These are phyloP conservation scores for Aspergillus proliferans DNA, from an alignment of 2,329 filamentous ascomycete genomes.

Conservation along the genomic window DNA sequence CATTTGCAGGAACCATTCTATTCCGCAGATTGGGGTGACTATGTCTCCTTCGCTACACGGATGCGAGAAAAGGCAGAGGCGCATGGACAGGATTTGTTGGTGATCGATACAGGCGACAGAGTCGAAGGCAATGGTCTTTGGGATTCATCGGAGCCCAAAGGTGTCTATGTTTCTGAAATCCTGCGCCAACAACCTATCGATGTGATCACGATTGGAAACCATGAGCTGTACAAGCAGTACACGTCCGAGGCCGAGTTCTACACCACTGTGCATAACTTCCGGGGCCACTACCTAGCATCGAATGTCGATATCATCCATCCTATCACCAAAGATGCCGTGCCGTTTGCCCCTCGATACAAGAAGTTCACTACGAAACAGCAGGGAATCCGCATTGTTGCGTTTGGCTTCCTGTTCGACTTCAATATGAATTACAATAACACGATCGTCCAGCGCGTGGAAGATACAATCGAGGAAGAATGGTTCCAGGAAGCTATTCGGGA, in stretches of 20 bases:
- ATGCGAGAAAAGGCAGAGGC: constrained; percentile 73
- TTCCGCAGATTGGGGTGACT: constrained; percentile 96
- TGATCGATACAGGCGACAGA: constrained; percentile 92
- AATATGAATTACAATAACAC: constrained; percentile 87
- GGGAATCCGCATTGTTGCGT: constrained; percentile 73
- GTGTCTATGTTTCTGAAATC: constrained; percentile 81
- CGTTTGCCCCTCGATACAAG: constrained; percentile 74
- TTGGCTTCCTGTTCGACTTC: constrained; percentile 95
- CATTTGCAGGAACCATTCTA: constrained; percentile 91
- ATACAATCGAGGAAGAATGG: constrained; percentile 79
- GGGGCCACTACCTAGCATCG: constrained; percentile 74
- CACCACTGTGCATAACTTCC: constrained; percentile 76
- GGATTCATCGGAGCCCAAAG: constrained; percentile 81
- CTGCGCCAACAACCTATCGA: constrained; percentile 77
- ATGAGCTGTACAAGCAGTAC: constrained; percentile 81
- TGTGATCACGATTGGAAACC: constrained; percentile 81
- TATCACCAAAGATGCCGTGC: constrained; percentile 61
- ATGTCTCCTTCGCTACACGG: constrained; percentile 83
- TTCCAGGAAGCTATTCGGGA: constrained; percentile 81
- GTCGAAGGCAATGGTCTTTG: constrained; percentile 94
- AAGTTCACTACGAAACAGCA: constrained; percentile 91
- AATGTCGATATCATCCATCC: constrained; percentile 85
- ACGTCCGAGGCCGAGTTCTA: constrained; percentile 73
- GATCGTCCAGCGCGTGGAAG: constrained; percentile 69
- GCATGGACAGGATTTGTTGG: constrained; percentile 72